Evolutionary conservation across 208 protist species (phyloP), one percentile per base, ranked within the genome.

Genomic region (Trypanosoma mega): DNA sequence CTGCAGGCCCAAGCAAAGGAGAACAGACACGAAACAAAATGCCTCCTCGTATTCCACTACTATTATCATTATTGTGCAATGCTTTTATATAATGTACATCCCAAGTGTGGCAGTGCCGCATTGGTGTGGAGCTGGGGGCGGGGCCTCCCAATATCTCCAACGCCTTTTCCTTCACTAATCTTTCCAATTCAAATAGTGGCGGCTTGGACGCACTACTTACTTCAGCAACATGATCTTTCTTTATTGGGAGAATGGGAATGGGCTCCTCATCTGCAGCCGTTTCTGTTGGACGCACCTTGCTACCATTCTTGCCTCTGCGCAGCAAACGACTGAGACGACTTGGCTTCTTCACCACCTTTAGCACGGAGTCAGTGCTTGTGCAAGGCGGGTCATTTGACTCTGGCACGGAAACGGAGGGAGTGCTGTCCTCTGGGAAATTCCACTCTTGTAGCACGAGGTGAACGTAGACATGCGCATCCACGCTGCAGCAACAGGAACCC

Each of bases 61-160:
- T 39, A 39, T 39, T 39, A 39, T 39, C 34, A 39, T 37, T 54
- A 18, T 34, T n/a, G 7, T 23, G 4, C 21, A 2, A 18, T 18
- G 45, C n/a, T 34, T 59, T 59, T n/a, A 59, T 9, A 18, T 48
- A 59, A 30, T 59, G 53, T 1, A 48, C 37, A 46, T 59, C 37
- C 53, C 53, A 59, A 3, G 24, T 31, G 18, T 59, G 18, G 12
- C 45, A 31, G 16, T 30, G 9, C 3, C n/a, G 14, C 51, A 57
- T 23, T 0, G 51, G 4, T 24, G 24, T 27, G 31, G 51, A 18
- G 6, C n/a, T 26, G 3, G 51, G 4, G 11, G 24, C n/a, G 31
- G 51, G 14, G 6, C n/a, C 23, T 2, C 27, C 20, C 37, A 59
- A 3, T 14, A 59, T 21, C 18, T 47, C 6, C 39, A 33, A 1